Conservation (phyloP, 169 alveolate genomes). For the Plasmodium gonderi region DNA sequence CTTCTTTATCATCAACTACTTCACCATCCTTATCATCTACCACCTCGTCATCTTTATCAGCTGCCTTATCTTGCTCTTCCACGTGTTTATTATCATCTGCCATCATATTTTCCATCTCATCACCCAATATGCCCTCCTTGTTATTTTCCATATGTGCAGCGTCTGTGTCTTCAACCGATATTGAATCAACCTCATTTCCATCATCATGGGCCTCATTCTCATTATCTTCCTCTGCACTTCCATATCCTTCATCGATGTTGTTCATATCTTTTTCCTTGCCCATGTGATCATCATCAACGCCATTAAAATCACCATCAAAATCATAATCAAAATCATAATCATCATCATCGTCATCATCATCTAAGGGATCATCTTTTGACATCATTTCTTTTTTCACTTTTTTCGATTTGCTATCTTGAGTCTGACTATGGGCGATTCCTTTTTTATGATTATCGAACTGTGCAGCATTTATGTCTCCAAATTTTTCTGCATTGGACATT, state of each 20-base stretch:
- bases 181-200: neutral
- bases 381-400: no score
- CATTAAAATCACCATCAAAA: conserved; percentile 21
- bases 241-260: conserved; percentile 42
- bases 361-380: no score
- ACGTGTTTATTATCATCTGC: no score
- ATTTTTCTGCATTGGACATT: neutral
- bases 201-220: neutral
- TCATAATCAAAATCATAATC: no score
- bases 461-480: neutral
- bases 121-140: no score
- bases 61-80: no score
- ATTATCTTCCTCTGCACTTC: conserved; percentile 76
- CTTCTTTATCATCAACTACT: neutral
- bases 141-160: neutral
- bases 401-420: no score
- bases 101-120: no score
- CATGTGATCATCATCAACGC: neutral
- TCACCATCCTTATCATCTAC: neutral
- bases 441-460: no score
- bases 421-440: no score
- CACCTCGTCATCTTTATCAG: no score
- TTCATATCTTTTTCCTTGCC: neutral
- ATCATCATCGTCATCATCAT: no score
- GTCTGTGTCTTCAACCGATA: neutral